Conservation (phyloP, 176 grass and related monocot species). For the Oryza meyeriana region DNA sequence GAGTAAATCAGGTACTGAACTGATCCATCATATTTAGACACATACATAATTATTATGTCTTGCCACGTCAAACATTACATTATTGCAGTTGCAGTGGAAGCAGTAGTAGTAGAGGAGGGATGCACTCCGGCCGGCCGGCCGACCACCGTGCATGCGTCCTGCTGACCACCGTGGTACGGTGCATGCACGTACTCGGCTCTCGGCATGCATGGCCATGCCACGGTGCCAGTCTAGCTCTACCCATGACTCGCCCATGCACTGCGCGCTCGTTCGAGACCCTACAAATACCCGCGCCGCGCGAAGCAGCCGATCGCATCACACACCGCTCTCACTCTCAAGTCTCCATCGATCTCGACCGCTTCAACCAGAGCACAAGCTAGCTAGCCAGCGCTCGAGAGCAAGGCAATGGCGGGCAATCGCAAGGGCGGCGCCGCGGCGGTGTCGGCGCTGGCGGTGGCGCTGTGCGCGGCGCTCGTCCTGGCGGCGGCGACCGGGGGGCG, state of each 20-base stretch:
- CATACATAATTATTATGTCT: too few relatives aligned
- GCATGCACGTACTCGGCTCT: background rate
- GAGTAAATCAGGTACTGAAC: too few relatives aligned
- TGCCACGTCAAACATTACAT: too few relatives aligned
- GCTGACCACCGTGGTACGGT: background rate
- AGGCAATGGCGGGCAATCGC: background rate
- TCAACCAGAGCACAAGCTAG: background rate
- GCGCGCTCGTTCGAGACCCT: background rate
- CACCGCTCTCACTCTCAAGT: background rate
- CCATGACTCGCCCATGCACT: conserved; percentile 20
- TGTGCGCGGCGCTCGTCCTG: background rate
- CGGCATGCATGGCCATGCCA: background rate
- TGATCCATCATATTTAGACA: too few relatives aligned
- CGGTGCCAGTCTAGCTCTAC: background rate
- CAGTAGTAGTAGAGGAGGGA: too few relatives aligned
- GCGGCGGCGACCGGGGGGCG: background rate
- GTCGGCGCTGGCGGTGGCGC: background rate
- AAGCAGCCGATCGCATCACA: too few relatives aligned
- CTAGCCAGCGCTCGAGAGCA: too few relatives aligned
- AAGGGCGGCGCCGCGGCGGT: background rate
- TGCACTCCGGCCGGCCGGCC: too few relatives aligned
- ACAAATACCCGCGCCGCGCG: background rate
- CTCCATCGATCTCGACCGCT: background rate
- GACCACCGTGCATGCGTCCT: background rate
- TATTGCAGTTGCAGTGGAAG: too few relatives aligned